These are phyloP conservation scores for Aspergillus thermomutatus DNA, from an alignment of 2,329 filamentous ascomycete species.

Conservation along the genomic window DNA sequence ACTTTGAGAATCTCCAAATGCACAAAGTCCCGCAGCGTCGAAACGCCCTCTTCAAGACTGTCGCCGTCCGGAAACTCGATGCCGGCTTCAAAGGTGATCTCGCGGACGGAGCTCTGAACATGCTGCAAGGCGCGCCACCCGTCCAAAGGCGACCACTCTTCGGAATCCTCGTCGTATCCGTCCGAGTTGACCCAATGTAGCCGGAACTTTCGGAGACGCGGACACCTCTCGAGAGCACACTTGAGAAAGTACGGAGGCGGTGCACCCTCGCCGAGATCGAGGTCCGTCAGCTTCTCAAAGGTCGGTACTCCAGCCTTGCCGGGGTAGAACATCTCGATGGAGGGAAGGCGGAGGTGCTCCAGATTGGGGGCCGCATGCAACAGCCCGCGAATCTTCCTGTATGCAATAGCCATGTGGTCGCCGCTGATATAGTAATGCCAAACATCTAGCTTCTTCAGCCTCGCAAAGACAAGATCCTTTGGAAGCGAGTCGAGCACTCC, in stretches of 20 bases:
- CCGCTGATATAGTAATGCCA: slow-evolving; percentile 1
- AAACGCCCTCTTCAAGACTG: not conserved
- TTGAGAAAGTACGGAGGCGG: not conserved
- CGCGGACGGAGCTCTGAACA: not conserved
- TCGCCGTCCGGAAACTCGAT: not conserved
- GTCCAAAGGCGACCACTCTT: slow-evolving; percentile 1
- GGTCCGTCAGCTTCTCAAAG: not conserved
- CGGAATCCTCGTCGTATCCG: slow-evolving; percentile 4
- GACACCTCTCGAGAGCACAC: not conserved
- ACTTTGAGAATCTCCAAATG: not conserved
- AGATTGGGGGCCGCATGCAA: not conserved
- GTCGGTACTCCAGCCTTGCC: not conserved
- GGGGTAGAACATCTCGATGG: not conserved
- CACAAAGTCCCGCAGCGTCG: not conserved
- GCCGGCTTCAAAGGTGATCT: slow-evolving; percentile 1
- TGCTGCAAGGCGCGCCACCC: not conserved
- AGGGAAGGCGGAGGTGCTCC: not conserved
- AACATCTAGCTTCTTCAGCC: not conserved
- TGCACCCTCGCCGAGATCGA: slow-evolving; percentile 31
- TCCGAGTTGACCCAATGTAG: slow-evolving; percentile 1
- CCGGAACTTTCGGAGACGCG: not conserved
- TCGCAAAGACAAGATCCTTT: not conserved
- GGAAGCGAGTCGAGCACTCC: not conserved
- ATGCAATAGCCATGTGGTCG: slow-evolving; percentile 2
- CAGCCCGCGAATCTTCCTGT: not conserved